Base-by-base conservation (phyloP, 345 rosid species). In the Syzygium jambos region DNA sequence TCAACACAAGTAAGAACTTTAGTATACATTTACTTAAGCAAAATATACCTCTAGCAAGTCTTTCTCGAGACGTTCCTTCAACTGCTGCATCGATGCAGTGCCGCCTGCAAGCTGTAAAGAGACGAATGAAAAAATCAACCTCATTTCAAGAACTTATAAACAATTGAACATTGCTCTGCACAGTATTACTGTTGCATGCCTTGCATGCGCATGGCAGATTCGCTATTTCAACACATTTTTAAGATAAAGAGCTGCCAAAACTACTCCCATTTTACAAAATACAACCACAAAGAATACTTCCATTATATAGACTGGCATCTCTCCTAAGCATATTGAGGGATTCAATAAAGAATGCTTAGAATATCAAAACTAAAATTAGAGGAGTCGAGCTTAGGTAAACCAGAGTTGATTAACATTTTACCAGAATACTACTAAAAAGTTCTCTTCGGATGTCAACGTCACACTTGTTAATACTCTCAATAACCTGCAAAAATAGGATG, bases 41-140 rank as follows among this genome's bases (percentile, higher is more conserved):
- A 57, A 89, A 78, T 78, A 61, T 89, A 97, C 99, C 97, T 97
- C 99, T 15, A 96, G 90, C 94, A 97, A 93, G 89, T 97, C 99
- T 92, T 97, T 97, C 92, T 97, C 99, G 49, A 97, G 99, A 52
- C 99, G 98, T 89, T 97, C 99, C 94, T 97, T 97, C 92, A 96
- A 87, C 89, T 97, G 99, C 92, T 97, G 99, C 99, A 97, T 97
- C 27, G 99, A 96, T 90, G 99, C 95, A 52, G 99, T 97, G 88
- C 99, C 99, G 90, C 99, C 99, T 89, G 99, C 96, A 90, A 97
- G 98, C 99, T 97, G 90, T n/a, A 89, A 87, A 54, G 57, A 73
- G 17, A 78, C 30, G 84, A 88, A 57, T 89, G 73, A 7, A 86
- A 84, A 68, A 52, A 88, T 87, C 56, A 86, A 34, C 34, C 41